A percentile compares a stretch with the other conserved stretches of the same genome.
Evolutionary conservation across 257 asterid species (phyloP).

Genomic region (Solanum tarapatanum): DNA sequence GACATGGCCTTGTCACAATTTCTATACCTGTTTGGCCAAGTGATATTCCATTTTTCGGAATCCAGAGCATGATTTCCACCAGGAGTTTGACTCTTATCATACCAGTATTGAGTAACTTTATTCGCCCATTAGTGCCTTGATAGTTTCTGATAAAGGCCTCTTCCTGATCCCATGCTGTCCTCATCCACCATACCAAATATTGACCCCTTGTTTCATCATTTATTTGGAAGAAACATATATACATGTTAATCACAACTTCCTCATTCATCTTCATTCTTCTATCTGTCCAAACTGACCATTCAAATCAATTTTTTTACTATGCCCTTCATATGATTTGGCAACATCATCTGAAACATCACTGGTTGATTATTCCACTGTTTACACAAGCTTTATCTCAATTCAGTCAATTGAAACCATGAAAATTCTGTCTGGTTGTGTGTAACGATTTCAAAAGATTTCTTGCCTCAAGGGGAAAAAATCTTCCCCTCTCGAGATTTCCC

Average conservation of each 20-base stretch:
- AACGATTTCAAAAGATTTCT: background rate
- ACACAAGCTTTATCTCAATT: background rate
- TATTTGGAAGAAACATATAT: background rate
- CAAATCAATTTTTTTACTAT: background rate
- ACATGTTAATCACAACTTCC: background rate
- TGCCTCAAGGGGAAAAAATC: background rate
- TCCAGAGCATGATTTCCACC: background rate
- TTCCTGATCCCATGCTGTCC: background rate
- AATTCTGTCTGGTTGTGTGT: background rate
- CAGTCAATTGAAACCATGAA: background rate
- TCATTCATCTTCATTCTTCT: background rate
- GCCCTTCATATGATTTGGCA: background rate
- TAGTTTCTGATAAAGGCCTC: background rate
- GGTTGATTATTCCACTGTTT: background rate
- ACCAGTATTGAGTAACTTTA: background rate
- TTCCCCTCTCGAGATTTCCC: background rate
- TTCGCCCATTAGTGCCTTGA: background rate
- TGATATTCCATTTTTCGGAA: background rate
- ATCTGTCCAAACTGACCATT: background rate
- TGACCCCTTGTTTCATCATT: background rate
- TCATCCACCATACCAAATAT: background rate
- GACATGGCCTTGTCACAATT: background rate
- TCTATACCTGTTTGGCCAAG: background rate
- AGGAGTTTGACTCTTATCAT: background rate
- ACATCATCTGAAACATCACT: background rate